Evolutionary conservation across 1,139 yeast species (phyloP).

Genomic region (Taiozyma sp.): DNA sequence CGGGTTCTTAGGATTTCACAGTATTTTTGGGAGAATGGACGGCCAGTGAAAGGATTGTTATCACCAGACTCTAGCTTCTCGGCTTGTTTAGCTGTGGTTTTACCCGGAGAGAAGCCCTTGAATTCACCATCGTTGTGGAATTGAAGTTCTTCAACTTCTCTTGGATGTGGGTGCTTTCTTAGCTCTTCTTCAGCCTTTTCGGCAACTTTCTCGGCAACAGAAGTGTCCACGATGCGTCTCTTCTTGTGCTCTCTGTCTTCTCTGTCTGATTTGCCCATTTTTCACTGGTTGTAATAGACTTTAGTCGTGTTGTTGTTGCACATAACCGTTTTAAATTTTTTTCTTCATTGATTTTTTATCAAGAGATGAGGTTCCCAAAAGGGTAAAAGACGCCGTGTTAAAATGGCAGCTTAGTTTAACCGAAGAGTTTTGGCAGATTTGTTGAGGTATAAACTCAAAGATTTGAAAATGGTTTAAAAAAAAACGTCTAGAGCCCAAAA

Average conservation of each 20-base stretch:
- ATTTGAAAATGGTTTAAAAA: background rate
- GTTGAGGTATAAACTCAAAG: background rate
- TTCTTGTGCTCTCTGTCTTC: conserved; percentile 37
- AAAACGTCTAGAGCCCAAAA: background rate
- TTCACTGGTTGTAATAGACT: background rate
- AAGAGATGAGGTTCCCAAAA: background rate
- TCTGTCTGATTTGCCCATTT: background rate
- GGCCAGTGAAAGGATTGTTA: conserved; percentile 77
- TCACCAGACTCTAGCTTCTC: conserved; percentile 56
- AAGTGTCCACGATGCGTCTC: conserved; percentile 36
- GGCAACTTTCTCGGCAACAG: conserved; percentile 51
- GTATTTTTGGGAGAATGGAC: conserved; percentile 56
- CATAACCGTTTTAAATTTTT: background rate
- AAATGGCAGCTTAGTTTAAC: background rate
- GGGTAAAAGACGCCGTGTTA: background rate
- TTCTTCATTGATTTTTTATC: background rate
- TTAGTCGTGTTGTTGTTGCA: background rate
- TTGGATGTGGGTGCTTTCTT: conserved; percentile 27
- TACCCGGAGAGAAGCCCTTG: conserved; percentile 48
- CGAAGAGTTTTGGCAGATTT: background rate
- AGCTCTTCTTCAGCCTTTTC: conserved; percentile 48
- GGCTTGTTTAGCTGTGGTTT: conserved; percentile 76
- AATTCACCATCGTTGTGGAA: conserved; percentile 53
- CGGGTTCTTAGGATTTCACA: conserved; percentile 73
- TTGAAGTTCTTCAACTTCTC: conserved; percentile 25